These are phyloP conservation scores for Castanospermum australe DNA, from an alignment of 306 rosid species.

Conservation along the genomic window DNA sequence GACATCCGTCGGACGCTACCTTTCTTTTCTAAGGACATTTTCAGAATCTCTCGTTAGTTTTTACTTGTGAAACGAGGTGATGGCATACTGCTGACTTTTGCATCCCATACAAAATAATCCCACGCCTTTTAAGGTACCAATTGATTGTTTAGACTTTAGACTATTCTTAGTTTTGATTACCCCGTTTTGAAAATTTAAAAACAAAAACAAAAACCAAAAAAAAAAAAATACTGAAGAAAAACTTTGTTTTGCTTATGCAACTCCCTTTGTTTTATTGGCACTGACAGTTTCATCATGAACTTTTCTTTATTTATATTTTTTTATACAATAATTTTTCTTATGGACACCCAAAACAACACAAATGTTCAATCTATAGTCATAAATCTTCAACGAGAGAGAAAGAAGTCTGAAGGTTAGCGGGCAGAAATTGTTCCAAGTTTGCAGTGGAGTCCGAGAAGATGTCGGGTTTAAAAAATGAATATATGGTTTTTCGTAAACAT, in stretches of 20 bases:
- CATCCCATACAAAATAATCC: not conserved
- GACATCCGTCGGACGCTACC: not conserved
- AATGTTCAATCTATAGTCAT: not conserved
- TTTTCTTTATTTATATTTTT: no score
- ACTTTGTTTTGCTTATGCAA: not conserved
- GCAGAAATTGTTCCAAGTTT: not conserved
- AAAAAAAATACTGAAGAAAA: not conserved
- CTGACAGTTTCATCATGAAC: not conserved
- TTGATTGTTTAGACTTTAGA: not conserved
- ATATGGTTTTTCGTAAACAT: not conserved
- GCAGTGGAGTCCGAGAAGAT: not conserved
- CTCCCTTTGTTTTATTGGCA: not conserved
- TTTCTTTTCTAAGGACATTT: not conserved
- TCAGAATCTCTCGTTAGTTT: not conserved
- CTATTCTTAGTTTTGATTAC: not conserved
- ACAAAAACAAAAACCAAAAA: no score
- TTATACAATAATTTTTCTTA: no score
- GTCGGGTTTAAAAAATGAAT: not conserved
- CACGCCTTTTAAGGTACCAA: conserved; percentile 1
- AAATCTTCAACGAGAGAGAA: not conserved
- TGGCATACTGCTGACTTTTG: not conserved
- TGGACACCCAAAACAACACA: not conserved
- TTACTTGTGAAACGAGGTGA: not conserved
- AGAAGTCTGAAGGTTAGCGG: not conserved
- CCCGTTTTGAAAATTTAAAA: not conserved